Conservation (phyloP, 352 stramenopile genomes). For the Phytophthora quininea region DNA sequence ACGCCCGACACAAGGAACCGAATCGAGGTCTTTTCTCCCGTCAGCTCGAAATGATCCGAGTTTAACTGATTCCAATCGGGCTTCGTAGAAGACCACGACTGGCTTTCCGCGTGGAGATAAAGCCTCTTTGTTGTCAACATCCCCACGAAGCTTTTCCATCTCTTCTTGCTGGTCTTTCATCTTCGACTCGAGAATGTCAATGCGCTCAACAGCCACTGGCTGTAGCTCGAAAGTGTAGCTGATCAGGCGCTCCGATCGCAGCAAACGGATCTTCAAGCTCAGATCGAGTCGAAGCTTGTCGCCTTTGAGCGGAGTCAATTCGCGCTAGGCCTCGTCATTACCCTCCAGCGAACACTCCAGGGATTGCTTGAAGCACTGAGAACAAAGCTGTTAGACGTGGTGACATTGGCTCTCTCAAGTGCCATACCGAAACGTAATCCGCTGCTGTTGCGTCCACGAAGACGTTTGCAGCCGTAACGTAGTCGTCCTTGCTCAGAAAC, state of each 20-base stretch:
- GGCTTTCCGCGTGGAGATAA: conserved; percentile 11
- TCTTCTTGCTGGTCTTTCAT: conserved; percentile 28
- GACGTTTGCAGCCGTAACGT: conserved; percentile 19
- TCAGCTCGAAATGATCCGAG: conserved; percentile 7
- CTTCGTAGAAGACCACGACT: neutral
- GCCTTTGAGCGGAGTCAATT: neutral
- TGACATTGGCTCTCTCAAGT: neutral
- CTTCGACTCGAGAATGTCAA: conserved; percentile 28
- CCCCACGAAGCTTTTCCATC: conserved; percentile 15
- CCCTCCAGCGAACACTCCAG: conserved; percentile 13
- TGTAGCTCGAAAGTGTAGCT: conserved; percentile 19
- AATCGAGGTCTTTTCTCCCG: conserved; percentile 1
- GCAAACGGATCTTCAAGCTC: conserved; percentile 10
- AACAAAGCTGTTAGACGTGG: neutral
- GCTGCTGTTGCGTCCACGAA: conserved; percentile 20
- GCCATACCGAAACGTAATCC: conserved; percentile 23
- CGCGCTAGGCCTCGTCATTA: conserved; percentile 4
- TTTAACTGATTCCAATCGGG: conserved; percentile 1
- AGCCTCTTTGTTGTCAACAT: no score
- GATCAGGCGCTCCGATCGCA: conserved; percentile 11
- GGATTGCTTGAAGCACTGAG: conserved; percentile 19
- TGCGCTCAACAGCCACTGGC: conserved; percentile 15
- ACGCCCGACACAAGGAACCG: neutral
- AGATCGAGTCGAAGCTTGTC: conserved; percentile 13
- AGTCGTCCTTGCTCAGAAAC: conserved; percentile 21